Percentiles rank a stretch among this genome's conserved stretches.
Evolutionary conservation across 352 stramenopile species (phyloP).

Genomic region (Phytophthora niederhauseri): DNA sequence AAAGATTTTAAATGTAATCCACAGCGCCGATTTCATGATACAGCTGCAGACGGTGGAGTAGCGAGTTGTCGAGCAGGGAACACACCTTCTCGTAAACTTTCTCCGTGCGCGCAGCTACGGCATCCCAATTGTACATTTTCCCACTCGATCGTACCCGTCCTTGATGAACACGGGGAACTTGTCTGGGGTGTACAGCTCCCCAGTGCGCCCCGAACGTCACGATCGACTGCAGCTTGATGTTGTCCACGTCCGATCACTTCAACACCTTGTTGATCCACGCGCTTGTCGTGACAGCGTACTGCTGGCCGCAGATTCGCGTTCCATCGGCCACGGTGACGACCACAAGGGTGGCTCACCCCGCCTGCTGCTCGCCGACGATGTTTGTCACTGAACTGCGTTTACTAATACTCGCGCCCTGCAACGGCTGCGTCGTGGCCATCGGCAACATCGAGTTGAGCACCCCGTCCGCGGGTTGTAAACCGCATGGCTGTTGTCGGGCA

Average conservation of each 20-base stretch:
- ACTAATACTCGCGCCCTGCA: constrained; percentile 51
- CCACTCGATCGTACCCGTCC: constrained; percentile 66
- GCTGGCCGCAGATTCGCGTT: background rate
- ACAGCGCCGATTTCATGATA: constrained; percentile 72
- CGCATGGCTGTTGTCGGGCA: constrained; percentile 43
- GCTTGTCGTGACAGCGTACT: background rate
- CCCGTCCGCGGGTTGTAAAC: constrained; percentile 50
- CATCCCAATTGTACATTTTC: constrained; percentile 93
- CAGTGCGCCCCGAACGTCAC: constrained; percentile 53
- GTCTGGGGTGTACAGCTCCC: background rate
- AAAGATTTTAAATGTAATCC: background rate
- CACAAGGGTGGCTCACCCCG: constrained; percentile 35
- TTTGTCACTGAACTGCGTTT: constrained; percentile 30
- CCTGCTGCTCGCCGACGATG: background rate
- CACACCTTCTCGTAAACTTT: constrained; percentile 81
- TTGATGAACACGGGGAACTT: constrained; percentile 61
- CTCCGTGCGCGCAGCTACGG: constrained; percentile 81
- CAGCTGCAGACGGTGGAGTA: constrained; percentile 65
- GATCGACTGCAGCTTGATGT: constrained; percentile 51
- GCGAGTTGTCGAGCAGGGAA: constrained; percentile 43
- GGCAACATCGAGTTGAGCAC: constrained; percentile 61
- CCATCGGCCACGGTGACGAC: background rate
- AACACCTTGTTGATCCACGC: constrained; percentile 37
- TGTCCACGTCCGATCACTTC: background rate
- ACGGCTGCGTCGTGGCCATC: constrained; percentile 55